These are phyloP conservation scores for Bimuria novae-zelandiae DNA, from an alignment of 2,329 filamentous ascomycete species.

Conservation along the genomic window DNA sequence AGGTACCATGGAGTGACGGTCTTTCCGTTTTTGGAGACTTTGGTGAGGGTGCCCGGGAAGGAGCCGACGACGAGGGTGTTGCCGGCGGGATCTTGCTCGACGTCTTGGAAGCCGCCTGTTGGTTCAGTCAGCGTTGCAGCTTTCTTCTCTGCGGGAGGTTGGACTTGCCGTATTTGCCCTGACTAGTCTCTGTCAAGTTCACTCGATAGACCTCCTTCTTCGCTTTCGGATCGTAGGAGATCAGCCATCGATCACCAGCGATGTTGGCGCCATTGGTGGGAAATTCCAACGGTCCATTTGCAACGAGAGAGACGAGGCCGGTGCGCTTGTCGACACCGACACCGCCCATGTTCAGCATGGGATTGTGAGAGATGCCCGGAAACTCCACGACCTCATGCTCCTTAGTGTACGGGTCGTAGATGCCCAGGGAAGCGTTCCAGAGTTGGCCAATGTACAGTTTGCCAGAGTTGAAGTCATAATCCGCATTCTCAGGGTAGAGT, in stretches of 20 bases:
- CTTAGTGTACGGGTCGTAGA: conserved; percentile 23
- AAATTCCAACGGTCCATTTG: conserved; percentile 16
- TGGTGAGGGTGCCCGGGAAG: conserved; percentile 18
- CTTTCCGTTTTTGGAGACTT: conserved; percentile 16
- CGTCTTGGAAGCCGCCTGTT: conserved; percentile 28
- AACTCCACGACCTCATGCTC: conserved; percentile 17
- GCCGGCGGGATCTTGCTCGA: conserved; percentile 21
- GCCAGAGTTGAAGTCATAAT: conserved; percentile 22
- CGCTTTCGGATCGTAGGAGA: conserved; percentile 15
- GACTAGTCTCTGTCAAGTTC: conserved; percentile 20
- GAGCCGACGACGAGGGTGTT: conserved; percentile 25
- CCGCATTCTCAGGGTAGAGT: conserved; percentile 25
- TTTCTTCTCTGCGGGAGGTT: no score
- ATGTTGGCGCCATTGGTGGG: conserved; percentile 19
- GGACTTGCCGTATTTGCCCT: conserved; percentile 17
- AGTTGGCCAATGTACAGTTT: conserved; percentile 23
- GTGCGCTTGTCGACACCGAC: conserved; percentile 15
- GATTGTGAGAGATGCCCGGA: conserved; percentile 19
- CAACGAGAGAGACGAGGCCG: conserved; percentile 18
- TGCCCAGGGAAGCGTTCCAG: conserved; percentile 25
- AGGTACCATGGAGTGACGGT: conserved; percentile 20
- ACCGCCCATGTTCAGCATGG: conserved; percentile 22
- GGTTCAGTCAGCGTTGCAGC: no score
- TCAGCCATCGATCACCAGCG: conserved; percentile 21
- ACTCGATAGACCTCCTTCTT: conserved; percentile 18